Evolutionary conservation across 495 filamentous ascomycete genomes (phyloP).

Genomic region (Lentithecium fluviatile): DNA sequence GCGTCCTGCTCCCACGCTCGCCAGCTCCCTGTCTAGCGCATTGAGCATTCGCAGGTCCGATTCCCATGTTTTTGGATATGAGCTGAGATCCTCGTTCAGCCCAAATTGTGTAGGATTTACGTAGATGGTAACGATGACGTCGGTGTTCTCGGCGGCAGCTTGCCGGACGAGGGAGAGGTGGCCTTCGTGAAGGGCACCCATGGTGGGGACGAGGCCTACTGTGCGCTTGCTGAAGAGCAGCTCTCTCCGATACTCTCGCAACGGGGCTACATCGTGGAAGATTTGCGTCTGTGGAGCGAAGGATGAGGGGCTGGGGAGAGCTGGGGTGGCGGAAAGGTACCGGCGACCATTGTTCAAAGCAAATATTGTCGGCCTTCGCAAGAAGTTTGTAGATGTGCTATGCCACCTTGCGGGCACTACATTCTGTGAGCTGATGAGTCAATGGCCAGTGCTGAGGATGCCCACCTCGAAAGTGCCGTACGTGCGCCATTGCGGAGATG

Average conservation of each 20-base stretch:
- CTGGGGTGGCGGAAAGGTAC: slow-evolving; percentile 13
- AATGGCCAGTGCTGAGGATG: slow-evolving; percentile 8
- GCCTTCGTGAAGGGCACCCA: slow-evolving; percentile 92
- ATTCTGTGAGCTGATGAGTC: slow-evolving; percentile 1
- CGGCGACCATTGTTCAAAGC: not conserved
- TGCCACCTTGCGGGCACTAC: not conserved
- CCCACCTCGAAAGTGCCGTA: not conserved
- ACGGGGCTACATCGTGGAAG: slow-evolving; percentile 66
- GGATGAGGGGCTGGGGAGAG: slow-evolving; percentile 25
- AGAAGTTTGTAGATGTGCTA: not conserved
- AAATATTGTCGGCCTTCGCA: not conserved
- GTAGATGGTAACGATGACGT: slow-evolving; percentile 85
- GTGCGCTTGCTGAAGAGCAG: slow-evolving; percentile 66
- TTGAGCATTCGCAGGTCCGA: slow-evolving; percentile 66
- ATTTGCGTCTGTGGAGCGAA: slow-evolving; percentile 55
- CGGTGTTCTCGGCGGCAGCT: slow-evolving; percentile 78
- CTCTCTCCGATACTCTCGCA: slow-evolving; percentile 69
- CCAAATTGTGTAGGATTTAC: slow-evolving; percentile 98
- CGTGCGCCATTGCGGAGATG: slow-evolving; percentile 7
- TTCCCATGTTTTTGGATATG: slow-evolving; percentile 89
- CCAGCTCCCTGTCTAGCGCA: slow-evolving; percentile 68
- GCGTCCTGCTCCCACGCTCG: slow-evolving; percentile 54
- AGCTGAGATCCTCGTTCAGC: slow-evolving; percentile 78
- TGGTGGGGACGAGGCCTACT: slow-evolving; percentile 89
- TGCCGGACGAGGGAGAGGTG: slow-evolving; percentile 84